phyloP scores from a whole-genome alignment of 176 grass and related monocot species.

The Secale cereale region DNA sequence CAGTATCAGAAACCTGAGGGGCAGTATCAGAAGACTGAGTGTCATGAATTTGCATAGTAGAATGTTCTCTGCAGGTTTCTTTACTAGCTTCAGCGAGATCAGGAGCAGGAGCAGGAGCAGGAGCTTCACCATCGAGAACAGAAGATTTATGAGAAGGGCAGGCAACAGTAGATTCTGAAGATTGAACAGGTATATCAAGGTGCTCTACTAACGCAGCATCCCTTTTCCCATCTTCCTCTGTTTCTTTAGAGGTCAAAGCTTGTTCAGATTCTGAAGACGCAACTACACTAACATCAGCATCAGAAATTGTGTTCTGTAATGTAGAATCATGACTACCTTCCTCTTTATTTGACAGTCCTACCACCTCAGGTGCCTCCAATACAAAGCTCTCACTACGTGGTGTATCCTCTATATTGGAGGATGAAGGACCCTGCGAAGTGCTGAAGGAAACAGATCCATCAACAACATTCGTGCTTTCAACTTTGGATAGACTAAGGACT shows the following conservation, averaged over 20 bases:
- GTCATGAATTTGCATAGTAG: conserved; percentile 28
- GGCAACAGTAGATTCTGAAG: conserved; percentile 32
- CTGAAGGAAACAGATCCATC: conserved; percentile 41
- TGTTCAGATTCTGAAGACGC: conserved; percentile 17
- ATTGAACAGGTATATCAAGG: conserved; percentile 23
- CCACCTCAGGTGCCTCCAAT: conserved; percentile 21
- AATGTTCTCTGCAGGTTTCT: conserved; percentile 25
- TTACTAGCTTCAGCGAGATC: conserved; percentile 30
- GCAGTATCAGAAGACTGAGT: conserved; percentile 20
- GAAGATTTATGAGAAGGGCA: conserved; percentile 32
- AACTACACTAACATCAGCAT: conserved; percentile 16
- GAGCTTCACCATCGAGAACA: conserved; percentile 27
- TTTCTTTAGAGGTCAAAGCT: conserved; percentile 29
- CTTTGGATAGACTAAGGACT: conserved; percentile 77
- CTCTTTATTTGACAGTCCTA: conserved; percentile 21
- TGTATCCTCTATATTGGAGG: conserved; percentile 36
- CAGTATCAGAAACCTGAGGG: conserved; percentile 22
- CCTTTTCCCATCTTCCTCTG: conserved; percentile 21
- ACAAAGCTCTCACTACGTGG: conserved; percentile 34
- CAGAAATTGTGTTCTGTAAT: conserved; percentile 23
- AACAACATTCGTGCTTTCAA: conserved; percentile 37
- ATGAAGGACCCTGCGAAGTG: conserved; percentile 22
- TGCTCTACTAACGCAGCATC: conserved; percentile 18
- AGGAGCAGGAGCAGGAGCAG: conserved; percentile 24
- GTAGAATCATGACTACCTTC: conserved; percentile 15